Conservation (phyloP, 2,329 filamentous ascomycete species). For the Verticillium klebahnii region DNA sequence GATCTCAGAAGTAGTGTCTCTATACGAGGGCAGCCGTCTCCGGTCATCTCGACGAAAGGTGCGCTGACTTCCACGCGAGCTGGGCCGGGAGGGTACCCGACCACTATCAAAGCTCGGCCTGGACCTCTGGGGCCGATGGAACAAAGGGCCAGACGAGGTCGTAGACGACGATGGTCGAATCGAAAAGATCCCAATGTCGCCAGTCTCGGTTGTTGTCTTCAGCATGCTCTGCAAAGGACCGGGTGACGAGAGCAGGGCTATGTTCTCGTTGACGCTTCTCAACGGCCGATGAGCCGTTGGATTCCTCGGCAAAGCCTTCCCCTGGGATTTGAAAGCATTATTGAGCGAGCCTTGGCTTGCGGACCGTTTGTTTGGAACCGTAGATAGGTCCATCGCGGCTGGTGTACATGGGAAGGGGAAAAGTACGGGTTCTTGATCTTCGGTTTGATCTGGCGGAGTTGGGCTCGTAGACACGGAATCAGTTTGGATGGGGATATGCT, state of each 20-base stretch:
- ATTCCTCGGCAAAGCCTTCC: conserved; percentile 6
- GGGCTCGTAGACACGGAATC: not conserved
- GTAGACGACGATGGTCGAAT: conserved; percentile 33
- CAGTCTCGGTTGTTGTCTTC: conserved; percentile 61
- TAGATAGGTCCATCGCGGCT: conserved; percentile 13
- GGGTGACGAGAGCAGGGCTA: conserved; percentile 39
- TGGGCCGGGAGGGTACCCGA: conserved; percentile 19
- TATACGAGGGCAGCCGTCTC: conserved; percentile 40
- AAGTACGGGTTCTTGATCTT: not conserved
- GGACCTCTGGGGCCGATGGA: conserved; percentile 21
- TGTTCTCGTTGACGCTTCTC: conserved; percentile 38
- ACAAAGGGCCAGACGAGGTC: conserved; percentile 20
- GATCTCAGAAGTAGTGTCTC: conserved; percentile 50
- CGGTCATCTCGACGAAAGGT: conserved; percentile 33
- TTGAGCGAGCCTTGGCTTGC: conserved; percentile 35
- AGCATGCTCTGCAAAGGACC: conserved; percentile 60
- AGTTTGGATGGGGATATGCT: conserved; percentile 4
- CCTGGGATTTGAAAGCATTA: conserved; percentile 19
- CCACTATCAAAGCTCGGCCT: conserved; percentile 22
- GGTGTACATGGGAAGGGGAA: conserved; percentile 21
- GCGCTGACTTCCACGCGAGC: conserved; percentile 25
- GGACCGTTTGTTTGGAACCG: conserved; percentile 18
- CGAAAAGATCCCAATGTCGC: conserved; percentile 59
- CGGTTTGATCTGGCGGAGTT: not conserved
- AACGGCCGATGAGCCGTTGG: conserved; percentile 30